Evolutionary conservation across 176 grass and related monocot genomes (phyloP).

Genomic region (Aegilops tauschii): DNA sequence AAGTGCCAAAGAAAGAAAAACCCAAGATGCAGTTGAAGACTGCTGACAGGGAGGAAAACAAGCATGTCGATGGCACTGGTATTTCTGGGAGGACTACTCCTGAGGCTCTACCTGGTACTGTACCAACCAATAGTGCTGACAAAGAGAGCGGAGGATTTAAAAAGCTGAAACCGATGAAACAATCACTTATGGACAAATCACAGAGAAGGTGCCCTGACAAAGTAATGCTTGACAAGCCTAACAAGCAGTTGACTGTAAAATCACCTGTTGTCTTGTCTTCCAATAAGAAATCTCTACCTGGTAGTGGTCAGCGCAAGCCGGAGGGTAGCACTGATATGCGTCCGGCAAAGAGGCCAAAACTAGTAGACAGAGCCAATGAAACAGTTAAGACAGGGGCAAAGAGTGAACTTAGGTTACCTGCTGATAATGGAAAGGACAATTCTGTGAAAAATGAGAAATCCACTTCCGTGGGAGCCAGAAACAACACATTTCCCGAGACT

Average conservation of each 20-base stretch:
- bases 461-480: constrained; percentile 21
- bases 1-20: constrained; percentile 40
- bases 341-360: constrained; percentile 47
- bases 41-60: constrained; percentile 48
- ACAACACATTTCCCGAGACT: constrained; percentile 27
- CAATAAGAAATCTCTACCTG: constrained; percentile 41
- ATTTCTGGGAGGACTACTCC: constrained; percentile 25
- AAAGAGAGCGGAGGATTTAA: constrained; percentile 44
- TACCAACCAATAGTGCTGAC: constrained; percentile 27
- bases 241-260: constrained; percentile 39
- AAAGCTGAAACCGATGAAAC: constrained; percentile 40
- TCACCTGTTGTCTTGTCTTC: constrained; percentile 28
- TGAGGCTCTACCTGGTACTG: constrained; percentile 17
- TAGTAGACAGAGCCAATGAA: constrained; percentile 32
- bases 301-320: constrained; percentile 34
- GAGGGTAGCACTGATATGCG: constrained; percentile 40
- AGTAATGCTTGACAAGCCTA: constrained; percentile 25
- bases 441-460: constrained; percentile 42
- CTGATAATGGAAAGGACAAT: constrained; percentile 30
- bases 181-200: constrained; percentile 39
- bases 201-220: constrained; percentile 39
- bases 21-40: constrained; percentile 33
- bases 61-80: constrained; percentile 7
- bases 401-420: constrained; percentile 15
- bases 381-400: constrained; percentile 32